Evolutionary conservation across 345 rosid species (phyloP).

Genomic region (Brassica nigra): DNA sequence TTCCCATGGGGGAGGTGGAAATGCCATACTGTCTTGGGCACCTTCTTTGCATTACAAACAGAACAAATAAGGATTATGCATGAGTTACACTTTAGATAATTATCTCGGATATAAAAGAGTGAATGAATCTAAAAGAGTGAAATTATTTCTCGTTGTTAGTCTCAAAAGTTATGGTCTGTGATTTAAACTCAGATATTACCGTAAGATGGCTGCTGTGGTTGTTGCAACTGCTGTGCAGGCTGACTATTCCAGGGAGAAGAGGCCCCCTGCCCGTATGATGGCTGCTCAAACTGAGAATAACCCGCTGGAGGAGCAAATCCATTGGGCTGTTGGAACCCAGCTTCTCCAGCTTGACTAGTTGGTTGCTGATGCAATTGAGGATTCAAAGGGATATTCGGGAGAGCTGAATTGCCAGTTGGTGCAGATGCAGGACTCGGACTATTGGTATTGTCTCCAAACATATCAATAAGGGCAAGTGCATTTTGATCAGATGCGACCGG

Average conservation of each 20-base stretch:
- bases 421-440: slow-evolving; percentile 52
- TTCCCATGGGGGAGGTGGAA: slow-evolving; percentile 99
- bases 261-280: slow-evolving; percentile 54
- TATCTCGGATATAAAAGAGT: neutral
- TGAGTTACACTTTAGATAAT: neutral
- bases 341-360: slow-evolving; percentile 56
- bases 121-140: neutral
- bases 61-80: slow-evolving; percentile 7
- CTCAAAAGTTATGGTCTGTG: neutral
- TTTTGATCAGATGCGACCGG: slow-evolving; percentile 68
- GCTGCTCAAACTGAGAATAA: slow-evolving; percentile 63
- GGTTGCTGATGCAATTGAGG: slow-evolving; percentile 73
- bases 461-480: slow-evolving; percentile 85
- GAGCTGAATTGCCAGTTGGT: slow-evolving; percentile 50
- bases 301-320: slow-evolving; percentile 62
- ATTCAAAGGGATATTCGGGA: slow-evolving; percentile 50
- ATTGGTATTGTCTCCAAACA: slow-evolving; percentile 66
- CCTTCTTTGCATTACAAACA: slow-evolving; percentile 50
- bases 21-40: slow-evolving; percentile 54
- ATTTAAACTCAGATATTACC: slow-evolving; percentile 47
- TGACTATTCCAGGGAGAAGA: slow-evolving; percentile 78
- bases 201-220: slow-evolving; percentile 47
- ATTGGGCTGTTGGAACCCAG: slow-evolving; percentile 64
- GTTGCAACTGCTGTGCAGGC: slow-evolving; percentile 39
- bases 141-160: neutral